phyloP scores from a whole-genome alignment of 1,139 yeast genomes.

The Saccharomyces hybrid region DNA sequence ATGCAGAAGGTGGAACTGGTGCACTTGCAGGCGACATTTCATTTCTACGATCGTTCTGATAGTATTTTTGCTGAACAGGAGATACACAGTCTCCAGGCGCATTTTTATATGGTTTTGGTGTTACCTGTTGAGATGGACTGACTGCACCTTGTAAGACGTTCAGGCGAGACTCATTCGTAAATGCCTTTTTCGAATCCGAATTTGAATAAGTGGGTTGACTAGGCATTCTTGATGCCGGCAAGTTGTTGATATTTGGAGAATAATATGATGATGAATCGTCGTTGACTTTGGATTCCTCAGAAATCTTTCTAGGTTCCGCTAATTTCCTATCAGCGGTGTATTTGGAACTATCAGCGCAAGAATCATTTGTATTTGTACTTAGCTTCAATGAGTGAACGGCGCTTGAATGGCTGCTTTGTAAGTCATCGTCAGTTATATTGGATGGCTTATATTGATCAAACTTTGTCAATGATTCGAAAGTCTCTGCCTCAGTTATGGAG shows the following conservation, averaged over 20 bases:
- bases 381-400: constrained; percentile 18
- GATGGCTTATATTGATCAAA: constrained; percentile 25
- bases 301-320: not conserved
- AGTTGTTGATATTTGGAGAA: not conserved
- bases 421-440: constrained; percentile 7
- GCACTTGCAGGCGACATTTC: not conserved
- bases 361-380: constrained; percentile 9
- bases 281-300: not conserved
- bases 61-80: not conserved
- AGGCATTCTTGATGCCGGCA: not conserved
- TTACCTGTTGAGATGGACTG: not conserved
- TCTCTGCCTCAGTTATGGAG: constrained; percentile 10
- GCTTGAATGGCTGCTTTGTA: constrained; percentile 16
- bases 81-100: not conserved
- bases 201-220: not conserved
- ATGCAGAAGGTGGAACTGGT: not conserved
- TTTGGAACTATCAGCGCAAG: constrained; percentile 4
- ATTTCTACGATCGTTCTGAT: not conserved
- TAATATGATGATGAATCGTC: not conserved
- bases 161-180: not conserved
- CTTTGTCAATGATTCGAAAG: constrained; percentile 24
- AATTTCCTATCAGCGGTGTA: not conserved
- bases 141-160: not conserved
- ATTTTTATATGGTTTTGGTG: not conserved
- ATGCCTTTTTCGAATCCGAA: not conserved